Evolutionary conservation across 2,329 filamentous ascomycete genomes (phyloP), one percentile per base, ranked within the genome.

Genomic region (Coniella lustricola): DNA sequence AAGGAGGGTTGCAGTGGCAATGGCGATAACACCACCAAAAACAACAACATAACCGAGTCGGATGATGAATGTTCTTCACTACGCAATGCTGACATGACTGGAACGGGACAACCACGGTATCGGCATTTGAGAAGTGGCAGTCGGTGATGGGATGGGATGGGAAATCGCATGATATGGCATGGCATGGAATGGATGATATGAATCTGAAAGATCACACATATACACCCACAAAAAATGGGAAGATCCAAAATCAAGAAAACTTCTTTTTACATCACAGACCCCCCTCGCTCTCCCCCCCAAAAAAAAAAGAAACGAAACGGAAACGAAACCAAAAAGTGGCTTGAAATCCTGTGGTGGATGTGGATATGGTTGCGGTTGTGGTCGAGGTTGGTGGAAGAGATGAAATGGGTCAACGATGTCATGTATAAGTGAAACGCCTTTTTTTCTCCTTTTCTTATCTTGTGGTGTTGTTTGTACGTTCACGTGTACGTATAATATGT

Each of bases 1-100:
- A 55, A 48, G 34, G 25, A 29, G 25, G 10, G 5, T 29, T 5
- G 25, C 25, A 29, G 25, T 10, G 10, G 25, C 25, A 29, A 10
- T 29, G 10, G 25, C 25, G 10, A 5, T 10, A 29, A 10, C 25
- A 43, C 33, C 21, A 41, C 21, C 25, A 25, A 36, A 42, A 25
- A 31, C 34, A 47, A 31, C n/a, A 22, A 35, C 36, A 47, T 13
- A 10, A 42, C 25, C 42, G 39, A 35, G 42, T 18, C 44, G n/a
- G 49, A 39, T 31, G 49, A 35, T 25, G 49, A 35, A 35, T 51
- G 45, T 29, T 48, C 44, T 29, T 48, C 44, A 29, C n/a, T 53
- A 40, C 48, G 48, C 17, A 37, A 50, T 41, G 21, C 43, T 25
- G 50, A 59, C 52, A 54, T 29, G 25, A 58, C 50, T 51, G 53